Percentiles rank a stretch among this genome's conserved stretches.
phyloP scores from a whole-genome alignment of 108 stramenopile species.

The Conticribra guillardii region DNA sequence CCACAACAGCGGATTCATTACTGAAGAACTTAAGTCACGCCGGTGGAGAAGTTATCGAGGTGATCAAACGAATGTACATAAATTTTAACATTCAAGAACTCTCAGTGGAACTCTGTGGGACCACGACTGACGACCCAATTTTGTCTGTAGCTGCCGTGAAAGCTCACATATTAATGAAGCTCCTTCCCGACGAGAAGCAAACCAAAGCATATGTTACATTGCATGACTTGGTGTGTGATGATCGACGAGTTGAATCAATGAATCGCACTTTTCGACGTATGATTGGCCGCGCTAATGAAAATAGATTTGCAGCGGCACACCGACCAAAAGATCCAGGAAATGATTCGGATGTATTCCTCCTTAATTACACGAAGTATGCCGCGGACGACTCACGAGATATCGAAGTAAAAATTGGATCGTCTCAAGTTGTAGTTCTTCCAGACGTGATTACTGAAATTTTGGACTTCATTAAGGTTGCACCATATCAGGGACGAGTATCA shows the following conservation, averaged over 20 bases:
- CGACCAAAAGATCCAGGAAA: not conserved
- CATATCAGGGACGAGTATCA: not conserved
- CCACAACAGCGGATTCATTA: conserved; percentile 16
- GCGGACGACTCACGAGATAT: conserved; percentile 46
- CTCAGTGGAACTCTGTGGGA: conserved; percentile 60
- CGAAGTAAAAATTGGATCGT: conserved; percentile 73
- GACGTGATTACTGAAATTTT: conserved; percentile 74
- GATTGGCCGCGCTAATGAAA: conserved; percentile 46
- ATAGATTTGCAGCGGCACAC: not conserved
- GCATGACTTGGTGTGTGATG: conserved; percentile 74
- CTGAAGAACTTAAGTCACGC: conserved; percentile 68
- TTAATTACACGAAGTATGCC: conserved; percentile 57
- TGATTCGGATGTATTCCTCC: conserved; percentile 55
- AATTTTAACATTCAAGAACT: conserved; percentile 59
- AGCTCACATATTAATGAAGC: conserved; percentile 50
- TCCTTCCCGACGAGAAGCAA: conserved; percentile 60
- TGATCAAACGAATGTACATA: conserved; percentile 60
- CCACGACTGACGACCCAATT: conserved; percentile 52
- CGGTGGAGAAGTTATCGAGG: conserved; percentile 62
- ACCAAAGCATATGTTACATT: conserved; percentile 57
- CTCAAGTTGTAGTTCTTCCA: conserved; percentile 75
- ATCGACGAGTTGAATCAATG: conserved; percentile 49
- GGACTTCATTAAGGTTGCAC: conserved; percentile 49
- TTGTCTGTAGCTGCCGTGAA: conserved; percentile 66
- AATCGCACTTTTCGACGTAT: conserved; percentile 64